phyloP scores from a whole-genome alignment of 2,329 filamentous ascomycete genomes.

The Acrocalymma vagum region DNA sequence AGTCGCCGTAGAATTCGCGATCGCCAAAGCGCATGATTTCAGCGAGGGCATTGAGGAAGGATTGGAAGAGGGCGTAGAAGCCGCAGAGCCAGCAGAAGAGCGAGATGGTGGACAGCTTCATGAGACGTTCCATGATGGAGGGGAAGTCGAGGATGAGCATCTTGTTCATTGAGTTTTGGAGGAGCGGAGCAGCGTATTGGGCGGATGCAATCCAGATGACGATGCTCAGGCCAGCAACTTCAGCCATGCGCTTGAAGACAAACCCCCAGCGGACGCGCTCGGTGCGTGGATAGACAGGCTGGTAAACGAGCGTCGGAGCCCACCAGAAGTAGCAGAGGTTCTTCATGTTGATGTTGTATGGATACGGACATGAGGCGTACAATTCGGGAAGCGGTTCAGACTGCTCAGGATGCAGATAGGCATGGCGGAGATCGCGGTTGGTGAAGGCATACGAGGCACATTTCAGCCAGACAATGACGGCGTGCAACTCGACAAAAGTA shows the following conservation, averaged over 20 bases:
- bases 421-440: conserved; percentile 92
- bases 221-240: conserved; percentile 79
- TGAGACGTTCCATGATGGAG: conserved; percentile 85
- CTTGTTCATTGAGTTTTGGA: conserved; percentile 89
- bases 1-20: conserved; percentile 93
- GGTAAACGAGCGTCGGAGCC: conserved; percentile 95
- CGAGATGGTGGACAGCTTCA: conserved; percentile 96
- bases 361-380: conserved; percentile 86
- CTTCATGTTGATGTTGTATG: conserved; percentile 83
- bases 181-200: conserved; percentile 90
- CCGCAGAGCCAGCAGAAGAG: conserved; percentile 97
- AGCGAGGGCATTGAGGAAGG: conserved; percentile 87
- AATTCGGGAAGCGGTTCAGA: conserved; percentile 78
- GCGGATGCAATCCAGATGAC: conserved; percentile 96
- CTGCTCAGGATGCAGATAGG: conserved; percentile 81
- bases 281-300: conserved; percentile 93
- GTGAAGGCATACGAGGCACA: conserved; percentile 95
- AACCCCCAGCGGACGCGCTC: conserved; percentile 85
- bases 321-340: conserved; percentile 98
- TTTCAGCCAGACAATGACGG: conserved; percentile 95
- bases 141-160: conserved; percentile 81
- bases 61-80: conserved; percentile 97
- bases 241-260: conserved; percentile 81
- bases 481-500: conserved; percentile 88
- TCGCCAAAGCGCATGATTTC: conserved; percentile 92